phyloP scores from a whole-genome alignment of 2,329 filamentous ascomycete species.

The Aspergillus proliferans region DNA sequence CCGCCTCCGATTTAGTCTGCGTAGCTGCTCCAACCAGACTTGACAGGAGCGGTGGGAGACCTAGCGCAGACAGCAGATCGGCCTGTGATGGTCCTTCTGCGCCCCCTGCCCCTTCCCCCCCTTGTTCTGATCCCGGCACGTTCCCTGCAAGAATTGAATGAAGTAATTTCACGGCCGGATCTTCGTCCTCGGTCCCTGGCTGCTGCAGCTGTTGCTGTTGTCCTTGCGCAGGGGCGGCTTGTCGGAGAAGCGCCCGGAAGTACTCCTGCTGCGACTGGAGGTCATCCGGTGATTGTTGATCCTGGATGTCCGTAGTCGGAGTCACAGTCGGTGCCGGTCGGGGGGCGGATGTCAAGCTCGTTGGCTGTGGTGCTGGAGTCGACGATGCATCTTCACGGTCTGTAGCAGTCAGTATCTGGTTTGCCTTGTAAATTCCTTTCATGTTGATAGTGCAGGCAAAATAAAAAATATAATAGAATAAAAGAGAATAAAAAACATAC shows the following conservation, averaged over 20 bases:
- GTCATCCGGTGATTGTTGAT: slow-evolving; percentile 21
- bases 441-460: neutral
- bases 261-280: slow-evolving; percentile 38
- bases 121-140: slow-evolving; percentile 18
- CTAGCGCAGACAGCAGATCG: slow-evolving; percentile 38
- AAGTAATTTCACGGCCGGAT: slow-evolving; percentile 33
- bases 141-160: slow-evolving; percentile 30
- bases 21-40: slow-evolving; percentile 34
- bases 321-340: slow-evolving; percentile 9
- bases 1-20: slow-evolving; percentile 31
- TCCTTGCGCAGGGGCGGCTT: slow-evolving; percentile 15
- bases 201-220: slow-evolving; percentile 2
- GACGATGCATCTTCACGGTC: slow-evolving; percentile 25
- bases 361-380: slow-evolving; percentile 11
- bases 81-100: slow-evolving; percentile 15
- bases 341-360: slow-evolving; percentile 6
- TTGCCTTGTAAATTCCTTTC: too few species aligned
- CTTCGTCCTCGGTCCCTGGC: slow-evolving; percentile 19
- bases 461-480: neutral
- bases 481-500: neutral
- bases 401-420: slow-evolving; percentile 5
- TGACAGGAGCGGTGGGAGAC: slow-evolving; percentile 34
- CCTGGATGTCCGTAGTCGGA: slow-evolving; percentile 15
- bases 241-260: slow-evolving; percentile 36
- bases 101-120: slow-evolving; percentile 7